Conservation (phyloP, 495 filamentous ascomycete genomes). For the Penicillium desertorum region DNA sequence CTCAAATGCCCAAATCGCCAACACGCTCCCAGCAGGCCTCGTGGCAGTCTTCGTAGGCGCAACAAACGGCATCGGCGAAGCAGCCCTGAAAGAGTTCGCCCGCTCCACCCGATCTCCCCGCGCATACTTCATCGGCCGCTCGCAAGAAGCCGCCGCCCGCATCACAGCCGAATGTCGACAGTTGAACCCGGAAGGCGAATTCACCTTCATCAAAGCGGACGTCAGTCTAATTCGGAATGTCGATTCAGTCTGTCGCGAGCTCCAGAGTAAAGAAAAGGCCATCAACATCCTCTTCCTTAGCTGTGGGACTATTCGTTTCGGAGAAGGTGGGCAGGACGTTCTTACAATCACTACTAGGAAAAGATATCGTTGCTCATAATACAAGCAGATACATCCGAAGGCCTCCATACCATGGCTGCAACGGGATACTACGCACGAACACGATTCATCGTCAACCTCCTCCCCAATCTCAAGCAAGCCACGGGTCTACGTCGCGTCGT, state of each 20-base stretch:
- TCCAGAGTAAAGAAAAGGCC: slow-evolving; percentile 51
- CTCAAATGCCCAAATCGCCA: slow-evolving; percentile 41
- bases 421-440: slow-evolving; percentile 62
- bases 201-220: slow-evolving; percentile 59
- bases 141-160: slow-evolving; percentile 41
- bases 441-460: slow-evolving; percentile 62
- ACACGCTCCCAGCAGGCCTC: slow-evolving; percentile 38
- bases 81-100: slow-evolving; percentile 54
- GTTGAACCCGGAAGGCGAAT: slow-evolving; percentile 32
- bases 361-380: neutral
- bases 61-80: slow-evolving; percentile 61
- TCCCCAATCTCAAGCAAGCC: slow-evolving; percentile 55
- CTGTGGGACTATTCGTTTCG: slow-evolving; percentile 15
- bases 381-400: slow-evolving; percentile 55
- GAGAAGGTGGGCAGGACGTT: slow-evolving; percentile 16
- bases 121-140: slow-evolving; percentile 51
- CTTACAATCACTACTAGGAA: neutral
- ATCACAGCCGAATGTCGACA: slow-evolving; percentile 45
- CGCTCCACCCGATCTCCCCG: slow-evolving; percentile 40
- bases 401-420: slow-evolving; percentile 52
- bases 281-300: slow-evolving; percentile 62
- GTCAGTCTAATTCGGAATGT: slow-evolving; percentile 57
- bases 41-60: slow-evolving; percentile 61
- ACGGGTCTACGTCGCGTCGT: slow-evolving; percentile 57
- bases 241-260: slow-evolving; percentile 59